Evolutionary conservation across 148 eudicot genomes (phyloP), one percentile per base, ranked within the genome.

Genomic region (Chenopodium quinoa): DNA sequence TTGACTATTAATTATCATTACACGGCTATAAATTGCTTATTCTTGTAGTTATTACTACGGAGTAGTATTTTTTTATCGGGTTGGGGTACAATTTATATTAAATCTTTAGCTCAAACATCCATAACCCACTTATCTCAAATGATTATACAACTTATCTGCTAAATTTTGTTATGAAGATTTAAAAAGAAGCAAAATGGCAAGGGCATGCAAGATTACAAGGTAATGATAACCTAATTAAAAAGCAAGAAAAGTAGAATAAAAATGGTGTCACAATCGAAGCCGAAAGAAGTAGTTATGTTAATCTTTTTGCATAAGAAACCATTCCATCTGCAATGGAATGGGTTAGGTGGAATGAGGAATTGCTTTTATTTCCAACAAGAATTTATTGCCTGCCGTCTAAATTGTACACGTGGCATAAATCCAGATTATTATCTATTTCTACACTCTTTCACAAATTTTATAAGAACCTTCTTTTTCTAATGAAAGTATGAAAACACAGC

Each of bases 201-300:
- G 46, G 13, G 65, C 78, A 75, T 75, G 78, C 64, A 32, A 32
- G 40, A 37, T 29, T 73, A 58, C 8, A 12, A 9, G 25, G 27
- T 62, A 62, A 74, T 40, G 70, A 48, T 47, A 80, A 16, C 29
- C 23, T 73, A 64, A 74, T 75, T n/a, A 50, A 75, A 37, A 75
- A 64, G 73, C 69, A 46, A 65, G 40, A 80, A 73, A 81, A 31
- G 74, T 81, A 31, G 19, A 81, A 27, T 25, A 67, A 75, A 8
- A 22, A 64, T 68, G 34, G 34, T 19, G 79, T 81, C 83, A 75
- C 56, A 6, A 75, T 75, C 9, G 68, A 67, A 81, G 23, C 83
- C 83, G 79, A 81, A 81, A 81, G 83, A 81, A 81, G 25, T 7
- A 75, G 37, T 7, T 66, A 31, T 63, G 47, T 32, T 60, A 23